Base-by-base conservation (phyloP, 1,139 yeast genomes). In the Pichia sp. region DNA sequence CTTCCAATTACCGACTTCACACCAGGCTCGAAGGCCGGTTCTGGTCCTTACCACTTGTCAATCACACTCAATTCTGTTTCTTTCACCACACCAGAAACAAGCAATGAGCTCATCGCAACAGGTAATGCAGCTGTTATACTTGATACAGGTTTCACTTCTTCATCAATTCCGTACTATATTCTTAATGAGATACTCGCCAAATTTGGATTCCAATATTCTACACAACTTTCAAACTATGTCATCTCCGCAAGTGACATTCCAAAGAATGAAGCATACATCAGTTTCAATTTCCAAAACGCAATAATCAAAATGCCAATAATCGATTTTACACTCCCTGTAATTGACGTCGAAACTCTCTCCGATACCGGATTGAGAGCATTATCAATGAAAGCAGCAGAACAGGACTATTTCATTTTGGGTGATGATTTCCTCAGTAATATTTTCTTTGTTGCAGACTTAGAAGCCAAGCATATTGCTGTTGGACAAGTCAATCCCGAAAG, bases 81-180 rank as follows among this genome's bases (percentile, higher is more conserved):
- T 1, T 27, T 38, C 14, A 24, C 23, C 15, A 25, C 27, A 14
- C 17, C 14, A n/a, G 6, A 16, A 11, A 27, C 29, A 12, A 10
- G 9, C n/a, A 10, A 29, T 6, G 30, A 27, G 6, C 35, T 43
- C 14, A 55, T 68, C 31, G 69, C 66, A 24, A 36, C 49, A 12
- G 49, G 55, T 20, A 49, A 52, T 29, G 48, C 59, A 19, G 59
- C 69, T 1, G 77, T 72, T 3, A 54, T 74, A 32, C 55, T 79
- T 27, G 87, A 79, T 55, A 66, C 81, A 3, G 86, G 86, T 19
- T 67, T 83, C 8, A 71, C 84, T 2, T 55, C 69, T 29, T 62
- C 77, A 9, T 65, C 64, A 42, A 53, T 76, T 2, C 80, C 83
- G 14, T 36, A 49, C 3, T 52, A 47, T 13, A 49, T 69, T 20